Conservation (phyloP, 352 stramenopile species). For the Pythium volutum region DNA sequence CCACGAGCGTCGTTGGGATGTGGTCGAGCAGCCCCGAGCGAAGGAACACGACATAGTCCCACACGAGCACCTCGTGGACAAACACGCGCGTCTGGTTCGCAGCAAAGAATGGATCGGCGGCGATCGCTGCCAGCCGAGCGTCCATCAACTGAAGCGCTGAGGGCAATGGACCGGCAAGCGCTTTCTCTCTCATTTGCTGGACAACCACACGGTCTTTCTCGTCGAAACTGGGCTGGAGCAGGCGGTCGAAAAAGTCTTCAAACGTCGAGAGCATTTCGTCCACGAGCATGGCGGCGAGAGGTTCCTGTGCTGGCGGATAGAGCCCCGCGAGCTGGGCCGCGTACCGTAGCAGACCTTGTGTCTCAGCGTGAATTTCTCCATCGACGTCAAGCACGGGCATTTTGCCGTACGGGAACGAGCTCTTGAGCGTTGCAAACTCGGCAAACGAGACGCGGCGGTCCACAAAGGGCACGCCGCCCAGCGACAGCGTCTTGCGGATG, state of each 20-base stretch:
- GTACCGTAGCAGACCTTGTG: slow-evolving; percentile 34
- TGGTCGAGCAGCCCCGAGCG: slow-evolving; percentile 10
- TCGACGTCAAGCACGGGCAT: slow-evolving; percentile 32
- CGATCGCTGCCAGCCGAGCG: slow-evolving; percentile 6
- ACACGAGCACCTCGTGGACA: slow-evolving; percentile 28
- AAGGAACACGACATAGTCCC: slow-evolving; percentile 20
- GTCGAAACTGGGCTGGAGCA: slow-evolving; percentile 21
- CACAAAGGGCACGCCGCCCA: slow-evolving; percentile 34
- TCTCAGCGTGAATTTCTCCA: slow-evolving; percentile 25
- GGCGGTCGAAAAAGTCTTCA: slow-evolving; percentile 25
- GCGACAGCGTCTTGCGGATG: slow-evolving; percentile 22
- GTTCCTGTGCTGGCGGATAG: slow-evolving; percentile 27
- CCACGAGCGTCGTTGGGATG: slow-evolving; percentile 18
- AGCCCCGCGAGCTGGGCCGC: slow-evolving; percentile 27
- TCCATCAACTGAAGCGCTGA: slow-evolving; percentile 8
- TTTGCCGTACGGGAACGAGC: slow-evolving; percentile 29
- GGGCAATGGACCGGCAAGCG: slow-evolving; percentile 4
- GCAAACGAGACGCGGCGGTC: slow-evolving; percentile 26
- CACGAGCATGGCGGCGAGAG: slow-evolving; percentile 24
- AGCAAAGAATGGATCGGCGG: neutral
- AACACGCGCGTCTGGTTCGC: slow-evolving; percentile 10
- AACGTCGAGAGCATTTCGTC: slow-evolving; percentile 34
- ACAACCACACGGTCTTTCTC: slow-evolving; percentile 18
- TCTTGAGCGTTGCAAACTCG: slow-evolving; percentile 22
- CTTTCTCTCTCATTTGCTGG: slow-evolving; percentile 21